These are phyloP conservation scores for Alternaria brassicae DNA, from an alignment of 2,329 filamentous ascomycete species.

Conservation along the genomic window DNA sequence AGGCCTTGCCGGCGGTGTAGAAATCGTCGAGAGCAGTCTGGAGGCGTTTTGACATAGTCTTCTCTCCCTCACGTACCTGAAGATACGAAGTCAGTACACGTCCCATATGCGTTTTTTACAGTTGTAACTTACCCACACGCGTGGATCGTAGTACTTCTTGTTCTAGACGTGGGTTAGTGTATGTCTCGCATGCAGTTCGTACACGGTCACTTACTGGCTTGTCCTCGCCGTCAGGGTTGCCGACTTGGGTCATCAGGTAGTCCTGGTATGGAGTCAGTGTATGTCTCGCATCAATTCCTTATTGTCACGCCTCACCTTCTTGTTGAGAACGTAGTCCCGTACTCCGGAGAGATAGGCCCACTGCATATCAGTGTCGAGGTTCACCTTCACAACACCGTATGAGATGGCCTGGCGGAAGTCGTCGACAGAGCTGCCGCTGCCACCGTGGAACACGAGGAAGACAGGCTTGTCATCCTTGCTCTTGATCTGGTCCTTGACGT, in stretches of 20 bases:
- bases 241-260: constrained; percentile 44
- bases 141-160: no score
- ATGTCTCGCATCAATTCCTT: not conserved
- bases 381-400: constrained; percentile 98
- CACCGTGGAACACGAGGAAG: constrained; percentile 99
- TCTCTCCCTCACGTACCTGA: constrained; percentile 97
- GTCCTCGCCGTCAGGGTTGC: constrained; percentile 93
- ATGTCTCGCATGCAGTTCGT: not conserved
- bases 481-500: constrained; percentile 75
- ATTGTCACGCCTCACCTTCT: constrained; percentile 57
- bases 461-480: constrained; percentile 66
- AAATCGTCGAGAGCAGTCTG: constrained; percentile 87
- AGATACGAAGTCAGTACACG: constrained; percentile 66
- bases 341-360: constrained; percentile 86
- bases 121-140: no score
- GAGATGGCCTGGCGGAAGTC: constrained; percentile 69
- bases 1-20: constrained; percentile 81
- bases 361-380: constrained; percentile 98
- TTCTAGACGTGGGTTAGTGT: no score
- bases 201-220: constrained; percentile 71
- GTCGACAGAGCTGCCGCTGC: constrained; percentile 86
- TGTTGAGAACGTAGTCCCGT: constrained; percentile 94
- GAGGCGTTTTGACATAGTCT: constrained; percentile 84
- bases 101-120: not conserved
- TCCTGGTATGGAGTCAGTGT: not conserved